Base-by-base conservation (phyloP, 208 protist species). In the Leishmania martiniquensis region DNA sequence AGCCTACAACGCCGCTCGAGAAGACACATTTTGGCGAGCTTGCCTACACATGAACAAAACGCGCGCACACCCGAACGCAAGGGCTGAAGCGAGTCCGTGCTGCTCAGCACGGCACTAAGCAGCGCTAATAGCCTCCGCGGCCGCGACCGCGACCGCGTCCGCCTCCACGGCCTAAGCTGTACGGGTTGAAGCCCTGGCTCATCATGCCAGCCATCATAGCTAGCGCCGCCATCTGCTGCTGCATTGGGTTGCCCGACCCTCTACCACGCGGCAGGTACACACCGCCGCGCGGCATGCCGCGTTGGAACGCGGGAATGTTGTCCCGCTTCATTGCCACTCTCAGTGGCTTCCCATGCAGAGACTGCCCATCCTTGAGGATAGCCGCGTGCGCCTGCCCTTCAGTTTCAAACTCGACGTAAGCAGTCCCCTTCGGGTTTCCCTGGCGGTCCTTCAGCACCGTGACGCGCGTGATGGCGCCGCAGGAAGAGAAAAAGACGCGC, bases 371-470 rank as follows among this genome's bases (percentile, higher is more conserved):
- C 86, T 97, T 97, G 42, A 95, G 76, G 15, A 97, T 13, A 10
- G 95, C 97, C 29, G 90, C 87, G 55, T 93, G 77, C 9, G 96
- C 93, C 75, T 97, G 86, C 67, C 97, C 93, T 59, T 85, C 82
- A 1, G 85, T 89, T n/a, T 94, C 93, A 72, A 98, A 98, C 81
- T 98, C 93, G 39, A 98, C 86, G 85, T 98, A 98, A 15, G 95
- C 94, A 39, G 75, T 98, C 37, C 97, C 98, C 78, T 98, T 98
- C 12, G 93, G 95, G 72, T 97, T 90, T 17, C 94, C 91, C 39
- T 96, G 97, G 34, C 89, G 91, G 81, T 99, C 95, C 57, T 89
- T 89, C 71, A 98, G 85, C 72, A 99, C 91, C 32, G 96, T 98
- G 12, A 99, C 84, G 20, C 96, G 92, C 37, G 87, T 87, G 72